Base-by-base conservation (phyloP, 371 early-diverging fungal genomes). In the Vairimorpha ceranae region DNA sequence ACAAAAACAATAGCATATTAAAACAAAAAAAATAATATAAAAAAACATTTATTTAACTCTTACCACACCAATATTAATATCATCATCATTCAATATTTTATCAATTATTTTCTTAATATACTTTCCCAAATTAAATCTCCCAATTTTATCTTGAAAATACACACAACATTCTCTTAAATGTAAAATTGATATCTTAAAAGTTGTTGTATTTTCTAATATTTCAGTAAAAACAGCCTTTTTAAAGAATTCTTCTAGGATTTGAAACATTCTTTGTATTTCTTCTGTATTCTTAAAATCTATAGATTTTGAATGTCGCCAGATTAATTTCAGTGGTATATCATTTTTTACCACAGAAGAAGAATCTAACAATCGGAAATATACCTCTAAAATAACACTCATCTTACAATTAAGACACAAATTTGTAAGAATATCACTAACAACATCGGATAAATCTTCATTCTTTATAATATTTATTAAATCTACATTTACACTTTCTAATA, bases 241-340 rank as follows among this genome's bases (percentile, higher is more conserved):
- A 56, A 75, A 80, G 51, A 80, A 80, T 2, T 46, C 27, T 43
- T 77, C 70, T 25, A 83, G 60, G 19, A 70, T 45, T 56, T 45
- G 36, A 0, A 83, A 10, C 35, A 79, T 70, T 7, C 41, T 43
- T 14, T 29, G 12, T 7, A 78, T 65, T 19, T 71, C 58, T 15
- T 54, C 65, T 58, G 30, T 76, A 52, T 65, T 74, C 15, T 67
- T 60, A 15, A 46, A 38, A 48, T 69, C 33, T 15, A 77, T 17
- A 12, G 64, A 8, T 60, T 83, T 83, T n/a, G 80, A 79, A 56
- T 83, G 81, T 56, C 77, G 74, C 83, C 83, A 83, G 2, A 83
- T 69, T 46, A 83, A 70, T 52, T 81, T 83, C 1, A 81, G 65
- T 14, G 76, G 51, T 6, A 83, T 76, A 33, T 81, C 78, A 10